Conservation (phyloP, 1,139 yeast species). For the Yamadazyma dushanensis region DNA sequence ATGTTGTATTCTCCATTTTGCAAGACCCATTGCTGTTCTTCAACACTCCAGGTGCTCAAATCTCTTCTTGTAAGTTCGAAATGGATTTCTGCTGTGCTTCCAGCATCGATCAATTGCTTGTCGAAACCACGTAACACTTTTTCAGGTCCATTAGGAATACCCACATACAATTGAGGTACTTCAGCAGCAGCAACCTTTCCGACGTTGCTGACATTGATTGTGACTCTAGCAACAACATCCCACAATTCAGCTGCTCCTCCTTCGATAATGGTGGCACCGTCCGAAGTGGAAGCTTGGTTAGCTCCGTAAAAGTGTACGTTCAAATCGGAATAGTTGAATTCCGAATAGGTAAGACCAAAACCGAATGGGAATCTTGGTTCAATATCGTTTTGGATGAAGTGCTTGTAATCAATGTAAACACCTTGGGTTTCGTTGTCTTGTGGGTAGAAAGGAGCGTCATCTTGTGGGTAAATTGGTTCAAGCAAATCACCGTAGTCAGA, state of each 20-base stretch:
- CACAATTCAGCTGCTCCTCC: slow-evolving; percentile 3
- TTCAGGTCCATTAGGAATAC: slow-evolving; percentile 14
- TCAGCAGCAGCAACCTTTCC: slow-evolving; percentile 5
- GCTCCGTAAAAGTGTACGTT: not conserved
- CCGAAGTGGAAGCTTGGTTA: too few relatives aligned
- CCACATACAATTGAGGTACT: too few relatives aligned
- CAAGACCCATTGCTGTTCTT: too few relatives aligned
- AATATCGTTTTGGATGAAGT: slow-evolving; percentile 54
- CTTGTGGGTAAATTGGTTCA: slow-evolving; percentile 31
- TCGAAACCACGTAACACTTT: slow-evolving; percentile 19
- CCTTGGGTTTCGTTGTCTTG: slow-evolving; percentile 51
- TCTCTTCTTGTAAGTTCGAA: too few relatives aligned
- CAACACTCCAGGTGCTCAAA: too few relatives aligned
- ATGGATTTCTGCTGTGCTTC: too few relatives aligned
- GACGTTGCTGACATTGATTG: not conserved
- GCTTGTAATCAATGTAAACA: slow-evolving; percentile 52
- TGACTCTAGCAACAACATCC: slow-evolving; percentile 4
- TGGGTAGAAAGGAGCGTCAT: slow-evolving; percentile 29
- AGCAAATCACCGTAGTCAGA: slow-evolving; percentile 53
- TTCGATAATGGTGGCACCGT: slow-evolving; percentile 27
- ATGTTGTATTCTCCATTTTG: too few relatives aligned
- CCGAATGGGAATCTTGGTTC: too few relatives aligned
- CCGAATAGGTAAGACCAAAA: slow-evolving; percentile 5
- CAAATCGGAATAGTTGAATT: slow-evolving; percentile 5
- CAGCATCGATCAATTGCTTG: slow-evolving; percentile 16